phyloP scores from a whole-genome alignment of 352 stramenopile species.

The Saprolegnia parasitica region DNA sequence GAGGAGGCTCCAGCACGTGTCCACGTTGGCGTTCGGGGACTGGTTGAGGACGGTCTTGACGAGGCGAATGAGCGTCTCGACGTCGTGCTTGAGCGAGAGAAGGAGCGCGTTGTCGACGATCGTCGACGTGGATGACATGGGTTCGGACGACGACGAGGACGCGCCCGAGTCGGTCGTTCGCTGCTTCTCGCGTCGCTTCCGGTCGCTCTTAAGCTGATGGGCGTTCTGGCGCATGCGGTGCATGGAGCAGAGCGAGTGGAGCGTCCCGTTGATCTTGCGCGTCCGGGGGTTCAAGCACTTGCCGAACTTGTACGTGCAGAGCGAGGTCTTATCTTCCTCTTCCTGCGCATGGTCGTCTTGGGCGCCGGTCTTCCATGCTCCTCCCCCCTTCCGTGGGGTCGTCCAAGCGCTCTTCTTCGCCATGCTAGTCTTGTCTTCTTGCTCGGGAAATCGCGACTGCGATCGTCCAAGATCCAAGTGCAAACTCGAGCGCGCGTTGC shows the following conservation, averaged over 20 bases:
- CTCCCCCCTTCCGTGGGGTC: no score
- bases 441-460: background rate
- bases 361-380: background rate
- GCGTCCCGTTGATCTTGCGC: constrained; percentile 26
- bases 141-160: background rate
- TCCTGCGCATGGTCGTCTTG: background rate
- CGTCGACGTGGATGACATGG: background rate
- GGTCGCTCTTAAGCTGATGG: constrained; percentile 28
- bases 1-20: constrained; percentile 13
- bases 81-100: background rate
- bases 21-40: background rate
- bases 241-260: constrained; percentile 27
- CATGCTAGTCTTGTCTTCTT: background rate
- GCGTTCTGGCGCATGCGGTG: constrained; percentile 25
- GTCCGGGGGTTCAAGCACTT: constrained; percentile 27
- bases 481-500: background rate
- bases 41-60: constrained; percentile 4
- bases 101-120: background rate
- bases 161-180: background rate
- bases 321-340: background rate
- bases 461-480: background rate
- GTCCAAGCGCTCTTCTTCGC: background rate
- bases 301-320: constrained; percentile 26
- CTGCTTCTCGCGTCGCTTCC: constrained; percentile 17
- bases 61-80: background rate